These are phyloP conservation scores for Dendryphion nanum DNA, from an alignment of 2,329 filamentous ascomycete genomes.

Conservation along the genomic window DNA sequence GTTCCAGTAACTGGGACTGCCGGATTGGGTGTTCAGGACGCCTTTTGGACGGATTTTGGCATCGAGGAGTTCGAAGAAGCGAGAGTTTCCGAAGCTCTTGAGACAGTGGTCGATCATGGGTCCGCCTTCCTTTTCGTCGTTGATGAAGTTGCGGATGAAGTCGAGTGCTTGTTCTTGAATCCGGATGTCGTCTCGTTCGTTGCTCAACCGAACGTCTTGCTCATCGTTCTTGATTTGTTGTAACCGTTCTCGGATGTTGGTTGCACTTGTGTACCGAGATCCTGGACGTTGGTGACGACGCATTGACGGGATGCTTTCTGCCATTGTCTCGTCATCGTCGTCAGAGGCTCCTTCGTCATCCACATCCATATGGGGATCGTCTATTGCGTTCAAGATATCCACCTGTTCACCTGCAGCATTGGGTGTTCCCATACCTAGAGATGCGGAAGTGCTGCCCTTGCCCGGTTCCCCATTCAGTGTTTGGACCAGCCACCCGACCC, in stretches of 20 bases:
- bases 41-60: conserved; percentile 66
- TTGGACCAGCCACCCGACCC: conserved; percentile 75
- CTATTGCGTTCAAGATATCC: conserved; percentile 56
- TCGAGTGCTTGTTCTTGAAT: conserved; percentile 91
- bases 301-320: conserved; percentile 43
- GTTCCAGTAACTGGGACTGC: conserved; percentile 29
- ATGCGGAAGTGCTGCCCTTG: conserved; percentile 36
- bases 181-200: conserved; percentile 73
- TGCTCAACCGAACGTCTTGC: conserved; percentile 64
- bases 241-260: conserved; percentile 40
- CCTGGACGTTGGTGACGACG: conserved; percentile 35
- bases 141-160: conserved; percentile 86
- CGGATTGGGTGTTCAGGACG: conserved; percentile 9
- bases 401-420: conserved; percentile 62
- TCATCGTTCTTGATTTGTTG: conserved; percentile 61
- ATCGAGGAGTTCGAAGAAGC: conserved; percentile 77
- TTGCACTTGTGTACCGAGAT: conserved; percentile 36
- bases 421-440: conserved; percentile 53
- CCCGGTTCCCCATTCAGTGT: conserved; percentile 64
- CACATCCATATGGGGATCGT: conserved; percentile 43
- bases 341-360: conserved; percentile 35
- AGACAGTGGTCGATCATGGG: conserved; percentile 86
- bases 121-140: conserved; percentile 54
- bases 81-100: conserved; percentile 69
- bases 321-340: conserved; percentile 49